Percentiles rank a stretch among this genome's conserved stretches.
Evolutionary conservation across 495 filamentous ascomycete species (phyloP).

Genomic region (Penicillium coprophilum): DNA sequence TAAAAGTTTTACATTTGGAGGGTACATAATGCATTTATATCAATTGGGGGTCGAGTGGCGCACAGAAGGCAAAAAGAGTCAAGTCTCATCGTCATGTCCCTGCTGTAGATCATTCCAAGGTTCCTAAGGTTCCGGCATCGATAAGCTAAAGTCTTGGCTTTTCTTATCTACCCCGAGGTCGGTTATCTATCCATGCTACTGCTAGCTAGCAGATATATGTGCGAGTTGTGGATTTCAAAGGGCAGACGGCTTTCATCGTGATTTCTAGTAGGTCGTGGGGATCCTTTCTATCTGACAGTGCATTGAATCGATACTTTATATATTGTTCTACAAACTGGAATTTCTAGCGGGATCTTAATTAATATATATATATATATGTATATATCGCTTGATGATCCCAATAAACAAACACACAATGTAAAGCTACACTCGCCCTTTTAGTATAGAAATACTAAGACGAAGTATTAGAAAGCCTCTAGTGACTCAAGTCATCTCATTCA

Average conservation of each 20-base stretch:
- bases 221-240: neutral
- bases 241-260: neutral
- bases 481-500: neutral
- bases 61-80: neutral
- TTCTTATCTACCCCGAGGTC: neutral
- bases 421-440: neutral
- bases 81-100: neutral
- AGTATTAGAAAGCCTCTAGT: neutral
- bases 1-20: constrained; percentile 14
- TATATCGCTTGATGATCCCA: neutral
- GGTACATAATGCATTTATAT: neutral
- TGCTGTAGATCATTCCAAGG: neutral
- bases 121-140: neutral
- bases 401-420: neutral
- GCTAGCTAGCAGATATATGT: too few relatives aligned
- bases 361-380: too few relatives aligned
- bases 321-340: neutral
- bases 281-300: neutral
- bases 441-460: neutral
- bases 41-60: neutral
- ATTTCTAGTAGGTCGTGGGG: neutral
- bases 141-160: constrained; percentile 6
- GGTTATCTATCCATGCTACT: too few relatives aligned
- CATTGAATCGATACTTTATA: neutral
- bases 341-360: neutral